These are phyloP conservation scores for Phytophthora cryptogea DNA, from an alignment of 352 stramenopile genomes.

Conservation along the genomic window DNA sequence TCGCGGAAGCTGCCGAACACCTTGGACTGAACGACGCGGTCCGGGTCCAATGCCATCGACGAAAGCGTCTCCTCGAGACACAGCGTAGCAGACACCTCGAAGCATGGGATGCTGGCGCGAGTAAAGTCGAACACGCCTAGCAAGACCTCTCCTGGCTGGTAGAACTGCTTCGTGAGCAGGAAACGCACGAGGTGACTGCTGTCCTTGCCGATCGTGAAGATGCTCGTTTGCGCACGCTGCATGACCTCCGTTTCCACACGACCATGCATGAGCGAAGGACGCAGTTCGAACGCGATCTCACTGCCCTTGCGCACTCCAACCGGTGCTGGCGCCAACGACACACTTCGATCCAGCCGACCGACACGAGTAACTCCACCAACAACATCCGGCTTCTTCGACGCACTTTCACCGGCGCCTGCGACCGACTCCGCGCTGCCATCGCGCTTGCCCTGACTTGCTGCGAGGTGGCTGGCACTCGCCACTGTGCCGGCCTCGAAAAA, in stretches of 20 bases:
- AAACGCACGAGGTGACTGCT: slow-evolving; percentile 63
- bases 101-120: slow-evolving; percentile 54
- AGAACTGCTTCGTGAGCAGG: slow-evolving; percentile 65
- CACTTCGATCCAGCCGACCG: slow-evolving; percentile 35
- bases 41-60: slow-evolving; percentile 56
- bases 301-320: slow-evolving; percentile 62
- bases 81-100: slow-evolving; percentile 50
- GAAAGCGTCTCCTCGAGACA: slow-evolving; percentile 58
- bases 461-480: slow-evolving; percentile 36
- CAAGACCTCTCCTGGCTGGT: slow-evolving; percentile 62
- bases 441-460: slow-evolving; percentile 15
- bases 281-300: slow-evolving; percentile 70
- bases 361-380: slow-evolving; percentile 31
- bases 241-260: slow-evolving; percentile 64
- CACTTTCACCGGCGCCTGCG: slow-evolving; percentile 6
- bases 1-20: slow-evolving; percentile 51
- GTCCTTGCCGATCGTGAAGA: slow-evolving; percentile 77
- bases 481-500: slow-evolving; percentile 46
- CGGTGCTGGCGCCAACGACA: slow-evolving; percentile 37
- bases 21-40: slow-evolving; percentile 59
- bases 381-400: slow-evolving; percentile 14
- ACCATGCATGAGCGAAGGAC: slow-evolving; percentile 66
- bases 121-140: slow-evolving; percentile 68
- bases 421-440: not conserved
- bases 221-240: slow-evolving; percentile 61